Conservation (phyloP, 1,284 basidiomycete species). For the Erythrobasidium hasegawianum region DNA sequence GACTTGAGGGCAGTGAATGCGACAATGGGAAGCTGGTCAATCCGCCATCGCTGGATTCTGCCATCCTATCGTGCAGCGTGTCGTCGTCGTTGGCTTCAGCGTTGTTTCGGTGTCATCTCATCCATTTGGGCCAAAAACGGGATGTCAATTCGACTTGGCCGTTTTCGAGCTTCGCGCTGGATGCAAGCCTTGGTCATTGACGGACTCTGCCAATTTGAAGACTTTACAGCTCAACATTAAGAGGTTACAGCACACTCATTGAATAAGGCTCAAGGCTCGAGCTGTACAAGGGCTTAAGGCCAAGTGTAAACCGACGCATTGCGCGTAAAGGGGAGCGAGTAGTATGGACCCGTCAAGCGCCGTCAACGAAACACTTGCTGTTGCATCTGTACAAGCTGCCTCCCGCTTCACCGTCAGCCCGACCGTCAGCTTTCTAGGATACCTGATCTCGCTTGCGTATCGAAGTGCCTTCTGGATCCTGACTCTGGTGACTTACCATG, state of each 20-base stretch:
- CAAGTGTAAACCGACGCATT: too few relatives aligned
- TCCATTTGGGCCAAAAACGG: background rate
- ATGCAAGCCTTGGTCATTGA: too few relatives aligned
- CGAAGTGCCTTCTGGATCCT: constrained; percentile 23
- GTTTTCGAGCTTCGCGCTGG: too few relatives aligned
- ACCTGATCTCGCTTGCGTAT: constrained; percentile 18
- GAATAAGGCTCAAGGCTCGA: too few relatives aligned
- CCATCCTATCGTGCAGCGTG: background rate
- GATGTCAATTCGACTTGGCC: too few relatives aligned
- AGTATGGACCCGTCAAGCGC: too few relatives aligned
- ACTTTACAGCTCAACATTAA: too few relatives aligned
- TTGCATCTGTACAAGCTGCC: background rate
- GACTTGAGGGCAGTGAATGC: constrained; percentile 15
- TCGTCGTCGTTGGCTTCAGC: background rate
- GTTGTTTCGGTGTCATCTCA: background rate
- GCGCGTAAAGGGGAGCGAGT: too few relatives aligned
- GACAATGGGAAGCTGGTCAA: constrained; percentile 30
- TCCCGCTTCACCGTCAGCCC: constrained; percentile 18
- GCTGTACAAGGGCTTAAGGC: too few relatives aligned
- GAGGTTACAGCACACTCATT: too few relatives aligned
- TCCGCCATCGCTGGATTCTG: background rate
- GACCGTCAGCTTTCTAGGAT: constrained; percentile 17
- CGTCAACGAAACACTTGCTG: background rate
- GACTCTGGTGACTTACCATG: constrained; percentile 25
- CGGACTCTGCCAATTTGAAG: too few relatives aligned